Percentiles rank a stretch among this genome's conserved stretches.
Conservation (phyloP, 495 filamentous ascomycete genomes). For the Pseudevernia furfuracea region DNA sequence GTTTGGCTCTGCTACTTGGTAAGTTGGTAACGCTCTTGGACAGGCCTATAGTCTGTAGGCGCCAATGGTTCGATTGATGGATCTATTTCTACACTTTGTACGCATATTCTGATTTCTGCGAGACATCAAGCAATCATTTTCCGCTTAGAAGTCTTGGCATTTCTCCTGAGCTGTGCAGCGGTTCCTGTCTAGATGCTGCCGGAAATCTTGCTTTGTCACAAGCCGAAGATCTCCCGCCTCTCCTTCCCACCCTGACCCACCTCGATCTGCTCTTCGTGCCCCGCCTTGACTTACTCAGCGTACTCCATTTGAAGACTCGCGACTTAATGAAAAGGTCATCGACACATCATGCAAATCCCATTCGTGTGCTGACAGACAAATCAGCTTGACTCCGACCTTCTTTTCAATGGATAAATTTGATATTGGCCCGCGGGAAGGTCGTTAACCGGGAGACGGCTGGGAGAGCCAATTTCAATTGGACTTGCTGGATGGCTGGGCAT, state of each 20-base stretch:
- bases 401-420: no score
- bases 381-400: no score
- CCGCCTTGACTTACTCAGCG: neutral
- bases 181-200: constrained; percentile 12
- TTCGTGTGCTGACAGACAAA: neutral
- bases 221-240: constrained; percentile 9
- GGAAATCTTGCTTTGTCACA: constrained; percentile 5
- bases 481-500: constrained; percentile 7
- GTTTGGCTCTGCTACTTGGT: neutral
- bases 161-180: constrained; percentile 18
- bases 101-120: neutral
- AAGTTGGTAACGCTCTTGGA: neutral
- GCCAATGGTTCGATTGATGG: neutral
- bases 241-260: neutral
- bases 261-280: neutral
- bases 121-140: neutral
- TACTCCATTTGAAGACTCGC: neutral
- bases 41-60: neutral
- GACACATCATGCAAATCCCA: neutral
- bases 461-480: neutral
- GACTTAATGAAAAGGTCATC: neutral
- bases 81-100: neutral
- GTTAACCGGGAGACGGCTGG: constrained; percentile 17
- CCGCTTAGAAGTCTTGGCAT: neutral
- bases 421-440: constrained; percentile 7